phyloP scores from a whole-genome alignment of 1,284 basidiomycete genomes.

The Cystobasidium slooffiae region DNA sequence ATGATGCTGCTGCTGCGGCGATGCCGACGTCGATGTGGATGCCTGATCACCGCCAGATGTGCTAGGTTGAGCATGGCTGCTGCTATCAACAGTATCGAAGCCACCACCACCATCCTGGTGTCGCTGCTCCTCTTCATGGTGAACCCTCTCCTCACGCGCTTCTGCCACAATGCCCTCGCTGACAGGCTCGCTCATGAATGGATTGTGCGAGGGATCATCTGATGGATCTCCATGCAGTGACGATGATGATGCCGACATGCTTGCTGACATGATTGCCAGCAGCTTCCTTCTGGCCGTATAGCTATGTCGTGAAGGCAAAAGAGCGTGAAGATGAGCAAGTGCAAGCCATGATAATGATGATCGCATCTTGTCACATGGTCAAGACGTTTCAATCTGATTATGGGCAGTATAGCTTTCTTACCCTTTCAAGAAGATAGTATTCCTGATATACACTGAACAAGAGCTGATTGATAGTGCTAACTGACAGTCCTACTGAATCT shows the following conservation, averaged over 20 bases:
- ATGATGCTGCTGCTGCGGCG: constrained; percentile 24
- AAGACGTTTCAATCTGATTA: too few relatives aligned
- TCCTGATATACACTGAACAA: not conserved
- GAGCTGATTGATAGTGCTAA: not conserved
- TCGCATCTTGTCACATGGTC: too few relatives aligned
- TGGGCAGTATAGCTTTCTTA: too few relatives aligned
- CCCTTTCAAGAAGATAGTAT: not conserved
- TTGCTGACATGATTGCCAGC: constrained; percentile 8
- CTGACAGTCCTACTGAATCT: constrained; percentile 9
- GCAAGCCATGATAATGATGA: too few relatives aligned
- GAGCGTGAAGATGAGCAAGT: too few relatives aligned
- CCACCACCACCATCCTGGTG: not conserved
- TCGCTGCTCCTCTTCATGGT: constrained; percentile 26
- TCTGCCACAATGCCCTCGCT: constrained; percentile 13
- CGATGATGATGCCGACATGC: constrained; percentile 41
- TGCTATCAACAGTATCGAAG: too few relatives aligned
- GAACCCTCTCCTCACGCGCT: constrained; percentile 17
- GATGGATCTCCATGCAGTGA: constrained; percentile 19
- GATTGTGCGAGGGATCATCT: constrained; percentile 34
- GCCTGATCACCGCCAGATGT: not conserved
- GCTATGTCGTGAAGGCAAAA: too few relatives aligned
- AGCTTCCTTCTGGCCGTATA: too few relatives aligned
- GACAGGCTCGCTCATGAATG: constrained; percentile 35
- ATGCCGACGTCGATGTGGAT: not conserved
- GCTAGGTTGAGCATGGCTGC: not conserved